These are phyloP conservation scores for Aspergillus transmontanensis DNA, from an alignment of 2,329 filamentous ascomycete genomes.

Conservation along the genomic window DNA sequence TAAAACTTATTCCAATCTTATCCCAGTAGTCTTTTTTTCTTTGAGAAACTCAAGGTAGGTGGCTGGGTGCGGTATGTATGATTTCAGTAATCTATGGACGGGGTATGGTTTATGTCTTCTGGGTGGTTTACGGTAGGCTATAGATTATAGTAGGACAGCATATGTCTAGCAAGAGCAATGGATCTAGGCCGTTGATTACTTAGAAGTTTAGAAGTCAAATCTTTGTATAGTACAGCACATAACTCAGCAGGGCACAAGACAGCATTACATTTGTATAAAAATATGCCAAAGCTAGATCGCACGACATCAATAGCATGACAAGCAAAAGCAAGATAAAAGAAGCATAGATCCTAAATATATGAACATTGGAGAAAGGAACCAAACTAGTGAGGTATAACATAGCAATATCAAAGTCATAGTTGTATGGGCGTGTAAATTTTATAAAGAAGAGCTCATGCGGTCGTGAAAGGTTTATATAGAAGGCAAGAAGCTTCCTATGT, in stretches of 20 bases:
- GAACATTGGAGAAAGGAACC: background rate
- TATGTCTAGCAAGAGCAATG: background rate
- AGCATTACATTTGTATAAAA: background rate
- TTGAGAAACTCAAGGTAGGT: background rate
- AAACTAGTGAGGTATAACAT: background rate
- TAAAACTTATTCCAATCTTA: background rate
- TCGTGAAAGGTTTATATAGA: background rate
- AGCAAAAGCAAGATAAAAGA: background rate
- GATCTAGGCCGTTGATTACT: background rate
- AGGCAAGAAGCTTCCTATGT: conserved; percentile 12
- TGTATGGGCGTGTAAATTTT: background rate
- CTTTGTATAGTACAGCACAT: background rate
- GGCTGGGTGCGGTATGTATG: background rate
- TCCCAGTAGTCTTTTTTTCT: background rate
- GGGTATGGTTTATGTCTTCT: background rate
- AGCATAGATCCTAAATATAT: background rate
- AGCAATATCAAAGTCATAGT: background rate
- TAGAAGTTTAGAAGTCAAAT: background rate
- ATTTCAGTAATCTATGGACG: background rate
- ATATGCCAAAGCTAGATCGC: background rate
- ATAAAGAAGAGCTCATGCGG: background rate
- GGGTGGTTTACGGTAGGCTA: background rate
- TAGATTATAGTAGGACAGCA: background rate
- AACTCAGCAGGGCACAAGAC: background rate
- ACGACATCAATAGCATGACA: background rate